These are phyloP conservation scores for Plasmodium vivax DNA, from an alignment of 169 alveolate genomes.

Conservation along the genomic window DNA sequence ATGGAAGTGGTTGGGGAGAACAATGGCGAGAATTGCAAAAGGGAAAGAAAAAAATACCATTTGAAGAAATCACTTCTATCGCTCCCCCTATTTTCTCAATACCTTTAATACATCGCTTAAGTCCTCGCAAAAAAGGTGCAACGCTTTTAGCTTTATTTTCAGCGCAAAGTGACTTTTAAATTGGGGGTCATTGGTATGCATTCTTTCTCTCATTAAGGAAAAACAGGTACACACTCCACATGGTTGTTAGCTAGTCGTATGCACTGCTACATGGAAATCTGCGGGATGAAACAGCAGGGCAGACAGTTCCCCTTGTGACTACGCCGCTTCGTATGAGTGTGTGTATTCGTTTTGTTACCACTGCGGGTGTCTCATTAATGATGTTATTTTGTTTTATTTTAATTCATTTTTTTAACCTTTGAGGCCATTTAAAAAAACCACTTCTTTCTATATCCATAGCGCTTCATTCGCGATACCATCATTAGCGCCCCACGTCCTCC, in stretches of 20 bases:
- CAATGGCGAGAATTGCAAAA: background rate
- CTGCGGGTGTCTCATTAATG: background rate
- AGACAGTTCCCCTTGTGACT: background rate
- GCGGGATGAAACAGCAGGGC: background rate
- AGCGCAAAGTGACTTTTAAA: constrained; percentile 47
- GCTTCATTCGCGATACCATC: background rate
- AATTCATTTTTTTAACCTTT: background rate
- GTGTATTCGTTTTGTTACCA: background rate
- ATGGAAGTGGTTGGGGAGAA: background rate
- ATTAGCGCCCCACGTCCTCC: background rate
- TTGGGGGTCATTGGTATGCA: background rate
- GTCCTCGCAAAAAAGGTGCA: constrained; percentile 13
- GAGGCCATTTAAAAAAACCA: background rate
- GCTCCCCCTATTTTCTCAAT: background rate
- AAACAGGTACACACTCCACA: background rate
- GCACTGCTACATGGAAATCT: background rate
- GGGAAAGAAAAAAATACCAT: background rate
- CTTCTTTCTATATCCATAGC: background rate
- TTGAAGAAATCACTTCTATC: background rate
- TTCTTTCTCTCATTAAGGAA: constrained; percentile 14
- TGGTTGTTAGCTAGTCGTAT: background rate
- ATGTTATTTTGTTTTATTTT: background rate
- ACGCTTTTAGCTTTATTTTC: constrained; percentile 37
- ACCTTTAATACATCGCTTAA: constrained; percentile 14
- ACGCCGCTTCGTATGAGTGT: background rate